Conservation (phyloP, 2,329 filamentous ascomycete species). For the Myotisia sp. region DNA sequence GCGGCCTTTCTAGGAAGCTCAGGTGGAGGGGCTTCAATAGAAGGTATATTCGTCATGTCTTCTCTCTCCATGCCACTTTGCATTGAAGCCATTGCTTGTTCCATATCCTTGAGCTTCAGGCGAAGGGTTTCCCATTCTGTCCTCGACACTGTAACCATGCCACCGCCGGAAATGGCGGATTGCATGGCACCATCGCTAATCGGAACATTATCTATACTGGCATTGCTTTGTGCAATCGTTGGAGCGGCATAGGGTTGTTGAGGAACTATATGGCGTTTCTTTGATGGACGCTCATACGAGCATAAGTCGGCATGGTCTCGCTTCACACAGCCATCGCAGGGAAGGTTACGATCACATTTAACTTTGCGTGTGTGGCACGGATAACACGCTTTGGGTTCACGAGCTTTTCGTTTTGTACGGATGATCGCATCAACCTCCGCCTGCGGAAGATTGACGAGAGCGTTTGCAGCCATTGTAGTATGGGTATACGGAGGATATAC, state of each 20-base stretch:
- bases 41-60: constrained; percentile 18
- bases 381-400: constrained; percentile 35
- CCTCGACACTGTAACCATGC: constrained; percentile 26
- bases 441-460: constrained; percentile 30
- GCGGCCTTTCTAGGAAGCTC: constrained; percentile 3
- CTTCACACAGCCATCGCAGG: constrained; percentile 36
- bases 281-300: constrained; percentile 36
- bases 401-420: constrained; percentile 34
- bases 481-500: too few relatives aligned
- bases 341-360: constrained; percentile 36
- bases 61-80: constrained; percentile 26
- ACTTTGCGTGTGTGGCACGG: constrained; percentile 35
- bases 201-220: constrained; percentile 7
- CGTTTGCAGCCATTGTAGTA: constrained; percentile 15
- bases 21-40: constrained; percentile 6
- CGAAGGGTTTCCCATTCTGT: constrained; percentile 33
- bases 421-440: constrained; percentile 35
- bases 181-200: constrained; percentile 1
- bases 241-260: constrained; percentile 16
- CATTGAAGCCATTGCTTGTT: constrained; percentile 27
- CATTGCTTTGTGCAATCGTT: neutral
- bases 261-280: constrained; percentile 26
- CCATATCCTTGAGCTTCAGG: constrained; percentile 30
- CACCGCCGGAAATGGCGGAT: constrained; percentile 6
- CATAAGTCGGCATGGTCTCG: constrained; percentile 36